These are phyloP conservation scores for Monosporascus cannonballus DNA, from an alignment of 2,329 filamentous ascomycete species.

Conservation along the genomic window DNA sequence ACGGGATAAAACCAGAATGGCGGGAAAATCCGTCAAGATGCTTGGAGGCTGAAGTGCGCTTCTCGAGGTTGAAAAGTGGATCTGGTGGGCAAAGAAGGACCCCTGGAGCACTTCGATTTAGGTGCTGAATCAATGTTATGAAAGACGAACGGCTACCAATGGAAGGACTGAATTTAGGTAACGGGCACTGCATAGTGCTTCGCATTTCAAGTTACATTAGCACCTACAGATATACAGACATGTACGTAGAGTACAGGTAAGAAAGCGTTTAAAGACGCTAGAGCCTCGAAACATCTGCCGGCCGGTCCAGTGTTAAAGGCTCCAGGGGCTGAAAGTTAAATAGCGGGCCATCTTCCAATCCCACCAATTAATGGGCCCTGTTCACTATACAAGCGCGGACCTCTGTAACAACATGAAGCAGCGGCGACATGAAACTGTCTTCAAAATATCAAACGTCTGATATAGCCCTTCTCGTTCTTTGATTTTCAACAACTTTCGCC, in stretches of 20 bases:
- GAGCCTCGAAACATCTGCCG: constrained; percentile 4
- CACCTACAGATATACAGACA: background rate
- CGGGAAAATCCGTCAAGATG: background rate
- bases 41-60: background rate
- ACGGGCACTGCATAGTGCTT: too few species aligned
- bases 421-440: constrained; percentile 27
- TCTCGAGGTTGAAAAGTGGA: background rate
- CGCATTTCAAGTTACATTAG: too few species aligned
- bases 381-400: constrained; percentile 23
- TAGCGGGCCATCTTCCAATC: constrained; percentile 20
- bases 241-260: background rate
- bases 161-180: background rate
- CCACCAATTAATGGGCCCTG: constrained; percentile 23
- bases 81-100: background rate
- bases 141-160: background rate
- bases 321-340: constrained; percentile 11
- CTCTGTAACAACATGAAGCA: constrained; percentile 34
- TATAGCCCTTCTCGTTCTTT: constrained; percentile 13
- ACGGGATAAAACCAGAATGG: background rate
- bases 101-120: too few species aligned
- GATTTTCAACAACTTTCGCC: background rate
- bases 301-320: constrained; percentile 10
- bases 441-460: constrained; percentile 35
- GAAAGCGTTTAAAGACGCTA: background rate
- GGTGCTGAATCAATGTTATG: background rate